Evolutionary conservation across 768 basidiomycete genomes (phyloP), one percentile per base, ranked within the genome.

Genomic region (Stropharia rugosoannulata): DNA sequence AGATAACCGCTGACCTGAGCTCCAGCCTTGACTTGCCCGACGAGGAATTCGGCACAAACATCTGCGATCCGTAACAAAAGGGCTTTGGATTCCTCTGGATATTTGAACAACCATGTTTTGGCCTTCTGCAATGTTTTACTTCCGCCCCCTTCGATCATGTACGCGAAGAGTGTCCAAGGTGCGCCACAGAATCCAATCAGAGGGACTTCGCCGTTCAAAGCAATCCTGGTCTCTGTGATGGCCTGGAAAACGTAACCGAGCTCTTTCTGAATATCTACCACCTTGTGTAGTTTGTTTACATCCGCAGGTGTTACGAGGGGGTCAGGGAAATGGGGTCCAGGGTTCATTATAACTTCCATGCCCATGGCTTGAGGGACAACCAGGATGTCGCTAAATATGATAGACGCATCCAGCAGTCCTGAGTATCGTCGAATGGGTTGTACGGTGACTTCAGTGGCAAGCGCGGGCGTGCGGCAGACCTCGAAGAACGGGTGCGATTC

Each of bases 351-450:
- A 0, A 94, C 89, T 64, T 89, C 88, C 87, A 99, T 90, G 15
- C 97, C 97, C 86, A 99, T 85, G 18, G 97, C 97, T 68, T 98
- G 95, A 0, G 97, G 97, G 54, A 99, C 79, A 69, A 99, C 95
- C 60, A 99, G 88, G 73, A 98, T 99, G 69, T 98, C 97, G 63
- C 87, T 91, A 78, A 99, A 99, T 72, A 98, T 98, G 75, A 98
- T 98, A 53, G 94, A 83, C 9, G 96, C 96, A 72, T 98, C 97
- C 64, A 99, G 71, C 36, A 95, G 81, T 43, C 87, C 92, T 1
- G 83, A 69, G 73, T 90, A 98, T 43, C 94, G 86, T 48, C 87
- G 83, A 65, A 98, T 93, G 49, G 97, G 97, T 70, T 98, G 97
- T 16, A 98, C 72, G 12, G 97, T 98, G 64, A 99, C 78, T 67